These are phyloP conservation scores for Kluyveromyces sp. DNA, from an alignment of 1,139 yeast genomes.

Conservation along the genomic window DNA sequence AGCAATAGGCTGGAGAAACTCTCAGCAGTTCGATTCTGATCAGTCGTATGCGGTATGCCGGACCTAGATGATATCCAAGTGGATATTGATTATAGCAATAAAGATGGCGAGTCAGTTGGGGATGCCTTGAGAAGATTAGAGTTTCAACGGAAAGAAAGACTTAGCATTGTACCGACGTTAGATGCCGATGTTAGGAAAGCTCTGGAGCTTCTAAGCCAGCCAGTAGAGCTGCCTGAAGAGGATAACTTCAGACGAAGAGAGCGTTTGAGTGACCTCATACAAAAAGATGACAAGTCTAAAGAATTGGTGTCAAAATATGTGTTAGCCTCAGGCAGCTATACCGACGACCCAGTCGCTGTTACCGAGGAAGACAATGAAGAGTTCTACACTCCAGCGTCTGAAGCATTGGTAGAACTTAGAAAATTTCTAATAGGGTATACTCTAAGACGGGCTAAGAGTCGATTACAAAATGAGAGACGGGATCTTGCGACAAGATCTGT, in stretches of 20 bases:
- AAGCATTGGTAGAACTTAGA: constrained; percentile 51
- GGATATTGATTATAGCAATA: constrained; percentile 13
- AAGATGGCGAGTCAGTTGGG: constrained; percentile 22
- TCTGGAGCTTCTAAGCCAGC: constrained; percentile 49
- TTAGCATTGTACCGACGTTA: constrained; percentile 47
- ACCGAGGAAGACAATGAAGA: constrained; percentile 56
- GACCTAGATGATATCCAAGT: constrained; percentile 15
- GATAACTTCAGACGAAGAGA: constrained; percentile 54
- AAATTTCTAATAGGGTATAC: constrained; percentile 46
- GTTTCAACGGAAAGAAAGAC: constrained; percentile 21
- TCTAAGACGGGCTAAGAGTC: constrained; percentile 37
- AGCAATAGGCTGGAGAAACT: too few species aligned
- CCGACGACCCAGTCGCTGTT: constrained; percentile 27
- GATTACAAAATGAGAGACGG: constrained; percentile 36
- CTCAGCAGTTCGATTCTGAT: too few species aligned
- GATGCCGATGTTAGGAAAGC: constrained; percentile 52
- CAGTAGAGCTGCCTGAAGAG: constrained; percentile 56
- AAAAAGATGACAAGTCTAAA: constrained; percentile 18
- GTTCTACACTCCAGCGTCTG: constrained; percentile 74
- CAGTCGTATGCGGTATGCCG: constrained; percentile 2
- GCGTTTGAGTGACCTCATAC: constrained; percentile 43
- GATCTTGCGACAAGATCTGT: constrained; percentile 14
- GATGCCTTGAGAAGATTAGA: constrained; percentile 26
- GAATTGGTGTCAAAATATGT: constrained; percentile 20
- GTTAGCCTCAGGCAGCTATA: constrained; percentile 22